Evolutionary conservation across 495 filamentous ascomycete genomes (phyloP).

Genomic region (Penicillium simplicissimum): DNA sequence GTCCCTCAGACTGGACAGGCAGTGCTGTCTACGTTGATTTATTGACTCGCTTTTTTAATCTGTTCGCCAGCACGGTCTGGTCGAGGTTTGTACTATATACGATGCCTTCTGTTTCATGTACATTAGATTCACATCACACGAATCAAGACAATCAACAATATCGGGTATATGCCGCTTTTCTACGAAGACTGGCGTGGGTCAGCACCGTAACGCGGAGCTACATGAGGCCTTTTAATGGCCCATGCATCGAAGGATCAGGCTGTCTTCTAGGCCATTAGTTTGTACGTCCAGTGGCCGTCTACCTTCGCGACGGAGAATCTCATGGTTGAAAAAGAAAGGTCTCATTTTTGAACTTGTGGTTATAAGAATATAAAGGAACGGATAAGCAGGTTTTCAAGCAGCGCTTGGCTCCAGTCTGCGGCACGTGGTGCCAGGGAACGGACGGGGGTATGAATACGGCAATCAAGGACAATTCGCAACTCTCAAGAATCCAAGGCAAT

Average conservation of each 20-base stretch:
- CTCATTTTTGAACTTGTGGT: background rate
- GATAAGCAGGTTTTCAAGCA: background rate
- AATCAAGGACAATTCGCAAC: background rate
- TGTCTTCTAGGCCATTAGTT: too few species aligned
- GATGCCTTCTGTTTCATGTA: constrained; percentile 5
- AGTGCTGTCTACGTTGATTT: background rate
- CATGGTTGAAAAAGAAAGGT: background rate
- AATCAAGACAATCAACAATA: background rate
- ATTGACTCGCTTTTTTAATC: constrained; percentile 1
- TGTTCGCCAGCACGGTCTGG: constrained; percentile 7
- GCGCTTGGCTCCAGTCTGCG: background rate
- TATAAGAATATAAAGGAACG: background rate
- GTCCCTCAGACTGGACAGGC: background rate
- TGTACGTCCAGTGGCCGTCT: too few species aligned
- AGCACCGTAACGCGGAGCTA: too few species aligned
- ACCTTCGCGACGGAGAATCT: too few species aligned
- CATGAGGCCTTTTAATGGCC: too few species aligned
- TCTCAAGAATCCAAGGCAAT: background rate
- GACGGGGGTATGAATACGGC: background rate
- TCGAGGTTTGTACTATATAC: background rate
- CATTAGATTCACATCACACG: background rate
- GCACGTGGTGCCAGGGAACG: background rate
- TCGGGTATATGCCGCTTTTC: background rate
- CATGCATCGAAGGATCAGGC: too few species aligned
- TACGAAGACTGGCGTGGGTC: background rate